Conservation (phyloP, 1,139 yeast genomes). For the Lodderomyces theae region DNA sequence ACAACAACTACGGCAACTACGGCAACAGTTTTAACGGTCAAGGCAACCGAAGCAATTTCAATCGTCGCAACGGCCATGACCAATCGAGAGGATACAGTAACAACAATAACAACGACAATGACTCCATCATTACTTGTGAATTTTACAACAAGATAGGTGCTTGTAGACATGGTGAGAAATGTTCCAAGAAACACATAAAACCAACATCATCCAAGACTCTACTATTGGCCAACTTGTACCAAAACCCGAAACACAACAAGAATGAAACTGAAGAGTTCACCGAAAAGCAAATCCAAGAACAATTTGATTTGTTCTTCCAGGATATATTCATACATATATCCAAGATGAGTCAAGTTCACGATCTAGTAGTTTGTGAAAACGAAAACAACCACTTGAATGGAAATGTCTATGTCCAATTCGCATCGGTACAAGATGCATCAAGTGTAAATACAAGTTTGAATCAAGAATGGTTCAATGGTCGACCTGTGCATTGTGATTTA, state of each 20-base stretch:
- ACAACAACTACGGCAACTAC: neutral
- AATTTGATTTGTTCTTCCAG: conserved; percentile 65
- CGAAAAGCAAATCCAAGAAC: conserved; percentile 45
- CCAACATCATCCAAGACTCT: conserved; percentile 71
- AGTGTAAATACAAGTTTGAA: conserved; percentile 61
- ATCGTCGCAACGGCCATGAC: neutral
- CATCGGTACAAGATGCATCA: conserved; percentile 55
- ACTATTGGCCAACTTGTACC: conserved; percentile 65
- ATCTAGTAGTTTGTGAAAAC: conserved; percentile 78
- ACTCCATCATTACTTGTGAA: conserved; percentile 26
- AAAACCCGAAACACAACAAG: conserved; percentile 54
- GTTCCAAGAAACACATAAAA: conserved; percentile 71
- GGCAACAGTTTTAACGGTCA: no score
- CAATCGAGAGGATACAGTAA: neutral
- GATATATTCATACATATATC: conserved; percentile 72
- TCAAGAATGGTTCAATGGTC: conserved; percentile 75
- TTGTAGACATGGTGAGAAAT: conserved; percentile 89
- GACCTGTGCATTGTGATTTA: conserved; percentile 80
- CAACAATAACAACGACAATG: neutral
- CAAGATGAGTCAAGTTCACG: conserved; percentile 61
- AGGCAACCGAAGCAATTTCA: neutral
- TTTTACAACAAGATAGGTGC: conserved; percentile 88
- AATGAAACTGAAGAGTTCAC: conserved; percentile 25
- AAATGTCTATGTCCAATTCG: conserved; percentile 72
- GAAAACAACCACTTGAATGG: conserved; percentile 79